A percentile compares a stretch with the other conserved stretches of the same genome.
Conservation (phyloP, 805 yeast species). For the Novakomyces olei region DNA sequence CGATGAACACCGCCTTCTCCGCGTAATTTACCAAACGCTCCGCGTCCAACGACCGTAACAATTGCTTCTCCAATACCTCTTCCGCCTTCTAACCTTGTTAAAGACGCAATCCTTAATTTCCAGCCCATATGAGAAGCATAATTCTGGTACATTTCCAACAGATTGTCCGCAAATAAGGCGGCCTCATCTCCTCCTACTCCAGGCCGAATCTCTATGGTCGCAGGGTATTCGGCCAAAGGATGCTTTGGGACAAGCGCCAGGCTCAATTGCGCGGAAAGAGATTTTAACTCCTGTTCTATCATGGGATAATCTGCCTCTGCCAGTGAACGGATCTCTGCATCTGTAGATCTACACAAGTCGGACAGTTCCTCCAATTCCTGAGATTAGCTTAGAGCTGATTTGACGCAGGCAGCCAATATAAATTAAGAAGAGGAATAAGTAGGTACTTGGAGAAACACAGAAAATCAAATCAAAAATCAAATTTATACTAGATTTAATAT, state of each 20-base stretch:
- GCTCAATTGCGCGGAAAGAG: conserved; percentile 21
- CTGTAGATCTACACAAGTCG: too few species aligned
- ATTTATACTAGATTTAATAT: too few species aligned
- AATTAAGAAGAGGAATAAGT: too few species aligned
- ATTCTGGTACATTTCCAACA: conserved; percentile 58
- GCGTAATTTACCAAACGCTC: conserved; percentile 49
- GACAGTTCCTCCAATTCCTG: too few species aligned
- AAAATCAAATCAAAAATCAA: too few species aligned
- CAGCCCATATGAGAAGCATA: conserved; percentile 47
- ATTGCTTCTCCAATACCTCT: conserved; percentile 56
- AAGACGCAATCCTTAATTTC: conserved; percentile 39
- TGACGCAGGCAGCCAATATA: too few species aligned
- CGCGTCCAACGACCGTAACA: conserved; percentile 47
- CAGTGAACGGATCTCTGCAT: background rate
- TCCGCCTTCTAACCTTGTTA: conserved; percentile 23
- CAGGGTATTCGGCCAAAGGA: conserved; percentile 51
- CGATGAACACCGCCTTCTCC: conserved; percentile 91
- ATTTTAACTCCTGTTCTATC: background rate
- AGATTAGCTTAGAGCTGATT: too few species aligned
- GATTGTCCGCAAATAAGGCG: conserved; percentile 58
- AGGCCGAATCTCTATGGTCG: conserved; percentile 70
- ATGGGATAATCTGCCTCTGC: background rate
- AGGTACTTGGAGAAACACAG: too few species aligned
- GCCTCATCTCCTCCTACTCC: conserved; percentile 97
- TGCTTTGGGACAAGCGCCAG: conserved; percentile 47